Evolutionary conservation across 1,284 basidiomycete species (phyloP), one percentile per base, ranked within the genome.

Genomic region (Melampsora larici-populina): DNA sequence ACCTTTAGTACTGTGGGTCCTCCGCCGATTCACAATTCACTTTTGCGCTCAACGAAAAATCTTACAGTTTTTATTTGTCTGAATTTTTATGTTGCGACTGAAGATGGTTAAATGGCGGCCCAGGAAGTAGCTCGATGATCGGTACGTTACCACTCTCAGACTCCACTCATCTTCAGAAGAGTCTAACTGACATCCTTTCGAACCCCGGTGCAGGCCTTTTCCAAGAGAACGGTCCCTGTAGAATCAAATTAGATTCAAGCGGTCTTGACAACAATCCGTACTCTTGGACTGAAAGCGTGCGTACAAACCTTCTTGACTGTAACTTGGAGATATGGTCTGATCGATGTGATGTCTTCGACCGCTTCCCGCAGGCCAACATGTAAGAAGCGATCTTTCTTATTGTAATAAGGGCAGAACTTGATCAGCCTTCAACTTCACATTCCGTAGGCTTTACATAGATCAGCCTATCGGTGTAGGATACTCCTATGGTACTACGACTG

Each of bases 161-260:
- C 58, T 15, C 11, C 24, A 9, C 58, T 26, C 58, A 21, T 15
- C 58, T 29, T 62, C 58, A 62, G 13, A 21, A 21, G 48, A 49
- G 11, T 21, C 11, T 49, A 21, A 21, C 11, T 21, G 48, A 11
- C 48, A 49, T 49, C 21, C 11, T 49, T 21, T 11, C 48, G 11
- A 49, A 49, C 21, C 11, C 21, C 21, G 21, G 11, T 49, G 11
- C 48, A 49, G 48, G 48, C 21, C 48, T 49, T 11, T 87, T 90
- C 81, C 89, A 90, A 86, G 89, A 90, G 80, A 86, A 89, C 71
- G 89, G 89, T 1, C 89, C 90, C 4, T 90, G 89, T 82, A 86
- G 87, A 21, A 88, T 89, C 77, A 87, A 85, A 48, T 88, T 88
- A 78, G 88, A 89, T 78, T 88, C 86, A 78, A 85, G 83, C 0